These are phyloP conservation scores for Candida pseudoviswanathii DNA, from an alignment of 1,139 yeast genomes.

Conservation along the genomic window DNA sequence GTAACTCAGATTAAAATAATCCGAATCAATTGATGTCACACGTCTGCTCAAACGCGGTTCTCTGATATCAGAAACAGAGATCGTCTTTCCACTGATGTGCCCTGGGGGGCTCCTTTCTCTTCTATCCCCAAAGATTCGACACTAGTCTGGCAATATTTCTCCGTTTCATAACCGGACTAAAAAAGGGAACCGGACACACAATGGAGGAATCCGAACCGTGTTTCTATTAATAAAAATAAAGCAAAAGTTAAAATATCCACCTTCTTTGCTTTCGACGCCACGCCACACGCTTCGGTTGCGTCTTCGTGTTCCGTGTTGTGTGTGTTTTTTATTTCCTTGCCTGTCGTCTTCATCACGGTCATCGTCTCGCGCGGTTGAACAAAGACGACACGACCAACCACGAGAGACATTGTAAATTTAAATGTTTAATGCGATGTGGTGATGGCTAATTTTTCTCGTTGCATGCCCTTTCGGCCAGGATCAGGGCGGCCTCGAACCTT, in stretches of 20 bases:
- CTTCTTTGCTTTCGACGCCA: too few relatives aligned
- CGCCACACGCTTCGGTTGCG: conserved; percentile 1
- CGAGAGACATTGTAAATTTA: neutral
- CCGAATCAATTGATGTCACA: neutral
- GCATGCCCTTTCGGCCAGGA: neutral
- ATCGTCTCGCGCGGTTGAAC: neutral
- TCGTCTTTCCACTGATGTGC: too few relatives aligned
- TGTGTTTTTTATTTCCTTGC: neutral
- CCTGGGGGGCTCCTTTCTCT: too few relatives aligned
- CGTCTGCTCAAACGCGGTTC: neutral
- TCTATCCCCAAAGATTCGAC: too few relatives aligned
- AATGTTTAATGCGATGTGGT: neutral
- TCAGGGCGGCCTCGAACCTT: too few relatives aligned
- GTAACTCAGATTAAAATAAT: neutral
- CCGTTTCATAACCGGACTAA: neutral
- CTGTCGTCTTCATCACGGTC: neutral
- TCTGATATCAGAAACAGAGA: neutral
- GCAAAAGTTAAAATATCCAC: neutral
- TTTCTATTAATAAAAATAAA: neutral
- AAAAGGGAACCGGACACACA: neutral
- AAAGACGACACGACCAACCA: neutral
- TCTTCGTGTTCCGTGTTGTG: neutral
- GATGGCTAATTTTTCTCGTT: neutral
- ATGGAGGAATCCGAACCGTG: neutral
- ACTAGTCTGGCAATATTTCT: neutral